A percentile compares a stretch with the other conserved stretches of the same genome.
These are phyloP conservation scores for Scleroderma bovista DNA, from an alignment of 768 basidiomycete genomes.

Conservation along the genomic window DNA sequence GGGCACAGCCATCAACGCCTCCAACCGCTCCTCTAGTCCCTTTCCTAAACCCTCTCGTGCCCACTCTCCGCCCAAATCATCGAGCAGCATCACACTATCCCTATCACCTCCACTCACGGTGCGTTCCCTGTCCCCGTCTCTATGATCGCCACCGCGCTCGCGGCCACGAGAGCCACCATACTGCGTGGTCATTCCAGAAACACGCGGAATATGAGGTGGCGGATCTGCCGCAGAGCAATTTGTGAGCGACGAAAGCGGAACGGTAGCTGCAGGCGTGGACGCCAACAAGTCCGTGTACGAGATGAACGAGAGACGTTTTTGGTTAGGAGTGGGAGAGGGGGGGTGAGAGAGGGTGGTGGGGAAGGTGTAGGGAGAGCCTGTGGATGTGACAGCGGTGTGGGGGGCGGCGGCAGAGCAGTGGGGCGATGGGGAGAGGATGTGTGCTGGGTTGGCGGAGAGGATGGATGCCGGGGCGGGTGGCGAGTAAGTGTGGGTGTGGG, in stretches of 20 bases:
- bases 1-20: conserved; percentile 42
- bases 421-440: background rate
- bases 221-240: conserved; percentile 54
- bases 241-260: conserved; percentile 70
- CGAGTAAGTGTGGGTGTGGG: conserved; percentile 16
- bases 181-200: conserved; percentile 42
- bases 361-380: conserved; percentile 20
- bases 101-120: conserved; percentile 22
- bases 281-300: conserved; percentile 82
- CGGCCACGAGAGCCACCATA: background rate
- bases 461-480: conserved; percentile 5
- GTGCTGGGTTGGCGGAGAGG: conserved; percentile 21
- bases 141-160: background rate
- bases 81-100: conserved; percentile 43
- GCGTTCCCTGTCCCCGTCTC: background rate
- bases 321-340: conserved; percentile 43
- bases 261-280: conserved; percentile 66
- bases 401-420: background rate
- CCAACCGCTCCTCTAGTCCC: conserved; percentile 80
- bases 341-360: conserved; percentile 27
- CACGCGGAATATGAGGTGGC: conserved; percentile 69
- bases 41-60: conserved; percentile 77
- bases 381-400: background rate
- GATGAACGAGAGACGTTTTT: conserved; percentile 82
- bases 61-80: conserved; percentile 81